Base-by-base conservation (phyloP, 441 rosid genomes). In the Pelargonium australe region DNA sequence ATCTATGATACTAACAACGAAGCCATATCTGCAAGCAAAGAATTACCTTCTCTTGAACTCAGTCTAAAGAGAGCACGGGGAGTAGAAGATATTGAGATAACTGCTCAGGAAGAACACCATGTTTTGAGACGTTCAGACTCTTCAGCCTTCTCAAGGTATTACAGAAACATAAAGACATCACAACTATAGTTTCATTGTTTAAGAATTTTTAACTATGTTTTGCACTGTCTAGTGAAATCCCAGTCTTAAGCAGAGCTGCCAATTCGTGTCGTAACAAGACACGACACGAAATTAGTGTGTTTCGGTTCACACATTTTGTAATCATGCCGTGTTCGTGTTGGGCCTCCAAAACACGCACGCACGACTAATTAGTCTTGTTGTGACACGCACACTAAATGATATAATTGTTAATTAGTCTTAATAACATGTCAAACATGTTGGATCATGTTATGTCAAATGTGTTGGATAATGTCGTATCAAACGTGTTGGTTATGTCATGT, bases 131-230 rank as follows among this genome's bases (percentile, higher is more conserved):
- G 85, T 76, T 90, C 92, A 43, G 82, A 77, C 76, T 79, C 76
- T 19, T 90, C 92, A 76, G 88, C 95, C 58, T 88, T 88, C 83
- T 85, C 87, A 68, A 90, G 83, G 96, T 88, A 82, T n/a, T 4
- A 19, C n/a, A 13, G 55, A 49, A 49, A 14, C 16, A 12, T 49
- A 49, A 13, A 12, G 16, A 49, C 55, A 49, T 49, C 5, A 13
- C 34, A 49, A 49, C 55, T 9, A 0, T 49, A 7, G 51, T 45
- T 45, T 45, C 12, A 4, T 49, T 49, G 45, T 43, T 1, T 45
- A 11, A 45, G 1, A 45, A 45, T 10, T 9, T 45, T 2, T 8
- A 45, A 45, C 12, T 45, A 49, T n/a, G 57, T 49, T 49, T 49
- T 49, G 6, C n/a, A 49, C 51, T 45, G 57, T 4, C 57, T 13